Percentiles rank a stretch among this genome's conserved stretches.
Evolutionary conservation across 2,329 filamentous ascomycete species (phyloP).

Genomic region (Phyllosticta capitalensis): DNA sequence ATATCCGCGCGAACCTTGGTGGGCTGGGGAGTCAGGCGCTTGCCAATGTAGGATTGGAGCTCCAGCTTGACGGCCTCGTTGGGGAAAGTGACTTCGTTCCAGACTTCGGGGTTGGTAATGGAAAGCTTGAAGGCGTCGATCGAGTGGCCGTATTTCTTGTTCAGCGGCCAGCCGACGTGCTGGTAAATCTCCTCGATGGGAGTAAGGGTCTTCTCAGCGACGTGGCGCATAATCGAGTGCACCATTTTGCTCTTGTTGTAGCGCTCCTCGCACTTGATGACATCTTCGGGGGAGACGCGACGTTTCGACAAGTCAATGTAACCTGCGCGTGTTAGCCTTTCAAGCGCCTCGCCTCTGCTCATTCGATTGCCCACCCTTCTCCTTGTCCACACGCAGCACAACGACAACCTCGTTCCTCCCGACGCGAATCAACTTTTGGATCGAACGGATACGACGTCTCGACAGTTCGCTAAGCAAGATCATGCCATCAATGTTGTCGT

Average conservation of each 20-base stretch:
- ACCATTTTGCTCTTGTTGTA: constrained; percentile 99
- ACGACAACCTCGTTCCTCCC: constrained; percentile 98
- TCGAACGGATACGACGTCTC: constrained; percentile 93
- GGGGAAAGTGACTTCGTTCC: constrained; percentile 86
- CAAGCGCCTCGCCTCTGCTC: background rate
- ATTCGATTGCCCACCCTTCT: constrained; percentile 60
- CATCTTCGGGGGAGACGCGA: constrained; percentile 93
- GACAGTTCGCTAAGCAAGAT: constrained; percentile 96
- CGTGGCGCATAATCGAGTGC: constrained; percentile 97
- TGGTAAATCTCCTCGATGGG: constrained; percentile 95
- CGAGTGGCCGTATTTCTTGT: constrained; percentile 93
- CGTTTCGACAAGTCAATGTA: constrained; percentile 99
- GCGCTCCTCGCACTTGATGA: constrained; percentile 95
- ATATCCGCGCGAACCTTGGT: constrained; percentile 98
- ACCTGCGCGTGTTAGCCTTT: constrained; percentile 35
- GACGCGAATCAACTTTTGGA: constrained; percentile 97
- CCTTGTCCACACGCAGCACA: constrained; percentile 96
- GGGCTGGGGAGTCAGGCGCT: constrained; percentile 94
- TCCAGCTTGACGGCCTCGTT: constrained; percentile 79
- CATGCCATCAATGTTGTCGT: constrained; percentile 99
- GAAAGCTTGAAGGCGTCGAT: constrained; percentile 98
- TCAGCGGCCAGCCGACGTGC: constrained; percentile 90
- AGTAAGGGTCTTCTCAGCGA: constrained; percentile 89
- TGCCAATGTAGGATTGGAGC: constrained; percentile 89
- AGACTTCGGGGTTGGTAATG: constrained; percentile 95